Conservation (phyloP, 192 early-diverging fungal genomes). For the Diversispora epigaea region DNA sequence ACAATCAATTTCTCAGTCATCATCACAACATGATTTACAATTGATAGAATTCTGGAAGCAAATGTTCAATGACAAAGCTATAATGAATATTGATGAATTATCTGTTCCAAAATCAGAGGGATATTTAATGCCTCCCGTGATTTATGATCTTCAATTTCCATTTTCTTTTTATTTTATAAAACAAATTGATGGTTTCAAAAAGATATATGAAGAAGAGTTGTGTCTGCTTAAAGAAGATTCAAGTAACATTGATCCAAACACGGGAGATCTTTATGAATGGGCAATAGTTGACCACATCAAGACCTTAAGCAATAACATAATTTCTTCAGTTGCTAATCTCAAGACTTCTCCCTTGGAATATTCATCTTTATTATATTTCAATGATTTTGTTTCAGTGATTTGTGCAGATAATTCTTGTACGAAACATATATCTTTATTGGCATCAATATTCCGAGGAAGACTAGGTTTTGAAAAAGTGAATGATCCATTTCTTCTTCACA, state of each 20-base stretch:
- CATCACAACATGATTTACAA: neutral
- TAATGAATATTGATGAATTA: conserved; percentile 19
- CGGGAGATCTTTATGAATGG: neutral
- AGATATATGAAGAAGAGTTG: conserved; percentile 21
- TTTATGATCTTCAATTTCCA: conserved; percentile 28
- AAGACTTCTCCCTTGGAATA: neutral
- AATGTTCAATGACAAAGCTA: conserved; percentile 21
- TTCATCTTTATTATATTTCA: conserved; percentile 25
- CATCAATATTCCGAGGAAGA: conserved; percentile 6
- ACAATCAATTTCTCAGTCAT: neutral
- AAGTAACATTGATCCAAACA: conserved; percentile 10
- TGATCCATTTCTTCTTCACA: conserved; percentile 23
- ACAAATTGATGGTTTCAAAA: conserved; percentile 31
- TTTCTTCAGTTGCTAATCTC: neutral
- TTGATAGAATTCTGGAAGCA: conserved; percentile 25
- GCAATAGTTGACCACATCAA: neutral
- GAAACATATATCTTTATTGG: neutral
- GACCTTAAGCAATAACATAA: conserved; percentile 7
- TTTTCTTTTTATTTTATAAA: conserved; percentile 34
- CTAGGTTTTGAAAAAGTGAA: conserved; percentile 4
- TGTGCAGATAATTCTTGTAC: neutral
- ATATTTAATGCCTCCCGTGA: conserved; percentile 13
- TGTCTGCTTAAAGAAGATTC: neutral
- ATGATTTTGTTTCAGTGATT: conserved; percentile 28
- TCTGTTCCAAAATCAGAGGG: conserved; percentile 25